Evolutionary conservation across 2,329 filamentous ascomycete genomes (phyloP).

Genomic region (Mycogone perniciosa): DNA sequence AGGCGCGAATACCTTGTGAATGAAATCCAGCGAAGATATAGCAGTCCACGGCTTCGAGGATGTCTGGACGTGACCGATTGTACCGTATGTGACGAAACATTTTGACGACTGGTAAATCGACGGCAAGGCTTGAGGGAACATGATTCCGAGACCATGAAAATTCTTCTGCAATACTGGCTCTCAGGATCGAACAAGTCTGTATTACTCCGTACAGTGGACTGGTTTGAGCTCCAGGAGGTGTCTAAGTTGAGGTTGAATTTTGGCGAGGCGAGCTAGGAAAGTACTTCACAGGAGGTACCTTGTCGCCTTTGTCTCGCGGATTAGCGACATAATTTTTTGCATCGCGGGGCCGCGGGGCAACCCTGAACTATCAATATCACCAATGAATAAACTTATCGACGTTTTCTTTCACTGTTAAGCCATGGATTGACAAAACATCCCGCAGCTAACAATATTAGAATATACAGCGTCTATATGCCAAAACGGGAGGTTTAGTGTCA

Average conservation of each 20-base stretch:
- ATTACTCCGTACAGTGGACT: too few relatives aligned
- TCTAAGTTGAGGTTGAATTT: background rate
- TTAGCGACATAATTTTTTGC: background rate
- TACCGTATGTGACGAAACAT: conserved; percentile 67
- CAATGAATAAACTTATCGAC: background rate
- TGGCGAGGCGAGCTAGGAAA: conserved; percentile 1
- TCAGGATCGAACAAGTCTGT: background rate
- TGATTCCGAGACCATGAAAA: conserved; percentile 18
- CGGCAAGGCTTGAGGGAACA: conserved; percentile 40
- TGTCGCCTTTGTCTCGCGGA: background rate
- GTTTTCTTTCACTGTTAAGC: background rate
- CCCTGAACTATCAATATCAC: background rate
- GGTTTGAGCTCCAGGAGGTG: background rate
- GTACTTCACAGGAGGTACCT: background rate
- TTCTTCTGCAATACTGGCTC: background rate
- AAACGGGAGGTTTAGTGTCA: too few relatives aligned
- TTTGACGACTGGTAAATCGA: conserved; percentile 53
- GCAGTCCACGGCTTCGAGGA: conserved; percentile 70
- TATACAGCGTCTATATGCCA: background rate
- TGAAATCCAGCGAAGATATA: conserved; percentile 58
- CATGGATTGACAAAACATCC: background rate
- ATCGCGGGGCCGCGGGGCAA: background rate
- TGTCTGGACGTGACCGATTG: conserved; percentile 63
- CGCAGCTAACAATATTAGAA: background rate
- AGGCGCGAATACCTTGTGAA: conserved; percentile 52